These are phyloP conservation scores for Isatis tinctoria DNA, from an alignment of 345 rosid species.

Conservation along the genomic window DNA sequence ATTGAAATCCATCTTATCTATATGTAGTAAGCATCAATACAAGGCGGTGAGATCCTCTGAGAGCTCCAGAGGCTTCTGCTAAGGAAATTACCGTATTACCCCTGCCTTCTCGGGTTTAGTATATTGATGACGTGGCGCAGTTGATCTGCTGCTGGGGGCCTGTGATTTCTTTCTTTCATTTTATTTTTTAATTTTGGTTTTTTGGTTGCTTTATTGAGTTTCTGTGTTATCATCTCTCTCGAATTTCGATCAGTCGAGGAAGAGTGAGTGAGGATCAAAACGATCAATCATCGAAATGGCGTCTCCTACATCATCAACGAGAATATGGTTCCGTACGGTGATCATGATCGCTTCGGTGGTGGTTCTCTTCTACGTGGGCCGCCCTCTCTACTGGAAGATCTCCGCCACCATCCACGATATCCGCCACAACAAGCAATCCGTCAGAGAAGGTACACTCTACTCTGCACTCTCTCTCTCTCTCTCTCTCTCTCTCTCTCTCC, in stretches of 20 bases:
- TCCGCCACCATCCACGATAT: conserved; percentile 88
- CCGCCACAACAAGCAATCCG: conserved; percentile 78
- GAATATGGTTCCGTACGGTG: conserved; percentile 40
- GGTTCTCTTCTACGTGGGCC: conserved; percentile 62
- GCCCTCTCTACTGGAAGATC: conserved; percentile 93
- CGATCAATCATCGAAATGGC: conserved; percentile 23
- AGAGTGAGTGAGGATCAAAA: not conserved
- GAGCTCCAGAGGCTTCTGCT: not conserved
- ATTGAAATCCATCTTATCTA: not conserved
- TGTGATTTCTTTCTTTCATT: not conserved
- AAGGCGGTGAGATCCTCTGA: not conserved
- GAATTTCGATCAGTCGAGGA: not conserved
- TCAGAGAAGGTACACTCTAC: conserved; percentile 50
- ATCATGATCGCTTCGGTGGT: conserved; percentile 31
- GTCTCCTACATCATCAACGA: conserved; percentile 31
- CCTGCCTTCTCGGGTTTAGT: not conserved
- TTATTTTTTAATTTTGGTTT: not conserved
- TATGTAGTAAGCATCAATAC: not conserved
- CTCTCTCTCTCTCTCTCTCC: not conserved
- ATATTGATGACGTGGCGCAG: not conserved
- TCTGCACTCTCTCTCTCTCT: not conserved
- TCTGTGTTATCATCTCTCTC: not conserved
- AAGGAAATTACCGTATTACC: not conserved
- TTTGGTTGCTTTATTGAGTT: not conserved
- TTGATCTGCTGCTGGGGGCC: not conserved